A percentile compares a stretch with the other conserved stretches of the same genome.
Conservation (phyloP, 306 rosid species). For the Vigna nakashimae region DNA sequence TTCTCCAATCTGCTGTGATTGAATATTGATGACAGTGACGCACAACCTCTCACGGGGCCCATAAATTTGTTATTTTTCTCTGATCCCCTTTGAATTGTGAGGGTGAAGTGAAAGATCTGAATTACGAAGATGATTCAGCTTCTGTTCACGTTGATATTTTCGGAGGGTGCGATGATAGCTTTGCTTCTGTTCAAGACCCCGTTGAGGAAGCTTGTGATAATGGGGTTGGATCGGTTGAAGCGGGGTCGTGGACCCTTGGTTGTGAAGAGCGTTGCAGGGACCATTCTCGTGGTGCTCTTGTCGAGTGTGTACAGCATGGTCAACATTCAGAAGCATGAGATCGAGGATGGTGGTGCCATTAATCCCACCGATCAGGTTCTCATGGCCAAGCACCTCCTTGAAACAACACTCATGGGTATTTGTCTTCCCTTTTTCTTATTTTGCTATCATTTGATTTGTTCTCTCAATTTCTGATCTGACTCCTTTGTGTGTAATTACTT, state of each 20-base stretch:
- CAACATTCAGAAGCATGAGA: conserved; percentile 68
- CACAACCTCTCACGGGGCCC: conserved; percentile 23
- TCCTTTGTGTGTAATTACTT: not conserved
- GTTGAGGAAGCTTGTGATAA: conserved; percentile 74
- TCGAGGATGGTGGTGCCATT: conserved; percentile 57
- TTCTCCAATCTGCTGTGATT: conserved; percentile 16
- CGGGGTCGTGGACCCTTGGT: conserved; percentile 83
- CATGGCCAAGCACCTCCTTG: conserved; percentile 81
- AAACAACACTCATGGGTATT: conserved; percentile 91
- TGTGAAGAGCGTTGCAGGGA: conserved; percentile 77
- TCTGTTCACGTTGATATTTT: conserved; percentile 61
- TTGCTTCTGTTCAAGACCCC: conserved; percentile 82
- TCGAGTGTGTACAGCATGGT: conserved; percentile 67
- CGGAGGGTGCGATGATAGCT: conserved; percentile 65
- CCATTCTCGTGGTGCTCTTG: conserved; percentile 55
- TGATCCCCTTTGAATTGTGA: conserved; percentile 27
- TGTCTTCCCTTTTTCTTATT: not conserved
- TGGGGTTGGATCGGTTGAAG: conserved; percentile 81
- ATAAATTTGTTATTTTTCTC: not conserved
- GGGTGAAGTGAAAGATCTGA: conserved; percentile 35
- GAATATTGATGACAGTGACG: conserved; percentile 36
- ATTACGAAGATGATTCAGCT: conserved; percentile 67
- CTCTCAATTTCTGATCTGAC: not conserved
- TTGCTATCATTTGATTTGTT: not conserved
- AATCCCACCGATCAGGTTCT: conserved; percentile 98